Conservation (phyloP, 2,329 filamentous ascomycete species). For the Neobulgaria alba region DNA sequence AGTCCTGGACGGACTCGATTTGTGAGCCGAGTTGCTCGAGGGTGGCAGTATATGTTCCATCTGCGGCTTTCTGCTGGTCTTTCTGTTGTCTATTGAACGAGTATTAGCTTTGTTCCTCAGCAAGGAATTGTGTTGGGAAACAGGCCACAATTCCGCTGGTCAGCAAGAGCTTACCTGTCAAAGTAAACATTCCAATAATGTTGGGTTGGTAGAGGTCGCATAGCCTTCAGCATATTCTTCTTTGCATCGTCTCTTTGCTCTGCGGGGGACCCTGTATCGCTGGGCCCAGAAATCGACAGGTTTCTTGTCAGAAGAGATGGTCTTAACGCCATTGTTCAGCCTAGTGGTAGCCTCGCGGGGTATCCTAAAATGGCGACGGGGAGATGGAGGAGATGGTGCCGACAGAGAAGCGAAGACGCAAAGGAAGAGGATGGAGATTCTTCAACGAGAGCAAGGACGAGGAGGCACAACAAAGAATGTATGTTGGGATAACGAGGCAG, state of each 20-base stretch:
- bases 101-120: neutral
- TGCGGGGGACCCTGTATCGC: constrained; percentile 59
- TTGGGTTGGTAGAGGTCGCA: constrained; percentile 65
- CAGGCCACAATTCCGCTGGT: neutral
- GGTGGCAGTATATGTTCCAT: constrained; percentile 26
- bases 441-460: neutral
- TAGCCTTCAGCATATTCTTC: constrained; percentile 71
- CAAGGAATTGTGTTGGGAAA: neutral
- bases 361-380: neutral
- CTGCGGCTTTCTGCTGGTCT: constrained; percentile 29
- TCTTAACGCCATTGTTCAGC: constrained; percentile 42
- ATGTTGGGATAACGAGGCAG: neutral
- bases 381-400: neutral
- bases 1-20: constrained; percentile 77
- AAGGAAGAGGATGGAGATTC: neutral
- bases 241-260: constrained; percentile 70
- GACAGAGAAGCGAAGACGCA: neutral
- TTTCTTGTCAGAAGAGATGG: constrained; percentile 53
- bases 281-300: constrained; percentile 52
- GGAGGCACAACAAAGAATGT: neutral
- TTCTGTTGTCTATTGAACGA: constrained; percentile 27
- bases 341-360: constrained; percentile 12
- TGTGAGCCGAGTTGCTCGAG: constrained; percentile 54
- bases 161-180: constrained; percentile 39
- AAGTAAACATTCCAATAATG: constrained; percentile 72